Conservation (phyloP, 805 yeast genomes). For the Cyberlindnera sargentensis region DNA sequence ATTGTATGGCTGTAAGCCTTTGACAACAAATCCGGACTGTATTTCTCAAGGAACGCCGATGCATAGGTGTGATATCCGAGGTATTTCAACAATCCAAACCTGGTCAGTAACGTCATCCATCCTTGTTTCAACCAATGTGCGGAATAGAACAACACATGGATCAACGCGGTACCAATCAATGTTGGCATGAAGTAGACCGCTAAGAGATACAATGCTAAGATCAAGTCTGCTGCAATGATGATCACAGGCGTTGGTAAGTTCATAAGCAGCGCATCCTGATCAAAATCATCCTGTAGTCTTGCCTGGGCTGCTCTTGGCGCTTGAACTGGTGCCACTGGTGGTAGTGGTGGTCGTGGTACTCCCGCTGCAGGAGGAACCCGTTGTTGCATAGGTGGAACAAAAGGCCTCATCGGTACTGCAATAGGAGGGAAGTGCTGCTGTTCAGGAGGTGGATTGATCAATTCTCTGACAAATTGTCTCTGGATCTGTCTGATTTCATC, state of each 20-base stretch:
- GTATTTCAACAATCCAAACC: neutral
- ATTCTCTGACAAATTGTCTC: constrained; percentile 1
- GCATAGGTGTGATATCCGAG: neutral
- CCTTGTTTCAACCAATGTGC: neutral
- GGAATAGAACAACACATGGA: neutral
- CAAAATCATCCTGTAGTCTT: constrained; percentile 4
- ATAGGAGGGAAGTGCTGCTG: constrained; percentile 6
- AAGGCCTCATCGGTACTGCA: constrained; percentile 10
- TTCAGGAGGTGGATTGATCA: constrained; percentile 1
- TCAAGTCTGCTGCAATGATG: constrained; percentile 11
- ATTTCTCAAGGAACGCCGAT: neutral
- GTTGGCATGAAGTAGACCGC: constrained; percentile 1
- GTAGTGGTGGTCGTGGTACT: neutral
- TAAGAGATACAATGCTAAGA: neutral
- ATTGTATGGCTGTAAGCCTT: neutral
- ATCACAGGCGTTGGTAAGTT: constrained; percentile 13
- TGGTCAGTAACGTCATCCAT: neutral
- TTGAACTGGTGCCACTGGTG: neutral
- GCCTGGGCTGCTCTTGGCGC: neutral
- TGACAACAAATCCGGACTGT: neutral
- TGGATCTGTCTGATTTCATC: neutral
- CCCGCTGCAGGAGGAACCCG: neutral
- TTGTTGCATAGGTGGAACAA: neutral
- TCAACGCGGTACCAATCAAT: neutral
- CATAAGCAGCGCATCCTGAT: constrained; percentile 12